Evolutionary conservation across 2,329 filamentous ascomycete species (phyloP).

Genomic region (Capronia coronata): DNA sequence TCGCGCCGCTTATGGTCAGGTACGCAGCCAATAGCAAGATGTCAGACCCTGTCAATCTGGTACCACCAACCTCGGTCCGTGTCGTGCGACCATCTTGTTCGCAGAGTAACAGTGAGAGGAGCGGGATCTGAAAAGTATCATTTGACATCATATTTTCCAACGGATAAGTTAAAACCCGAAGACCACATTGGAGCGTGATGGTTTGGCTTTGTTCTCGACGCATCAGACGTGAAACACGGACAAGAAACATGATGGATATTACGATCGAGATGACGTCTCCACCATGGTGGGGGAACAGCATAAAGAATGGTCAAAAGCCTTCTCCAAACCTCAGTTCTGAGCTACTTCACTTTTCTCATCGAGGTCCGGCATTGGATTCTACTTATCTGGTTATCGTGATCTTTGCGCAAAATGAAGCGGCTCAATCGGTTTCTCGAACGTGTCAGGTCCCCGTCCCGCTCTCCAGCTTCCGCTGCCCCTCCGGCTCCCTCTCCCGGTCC

Average conservation of each 20-base stretch:
- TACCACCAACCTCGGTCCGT: constrained; percentile 13
- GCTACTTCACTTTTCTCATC: background rate
- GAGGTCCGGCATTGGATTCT: background rate
- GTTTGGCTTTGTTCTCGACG: constrained; percentile 6
- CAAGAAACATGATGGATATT: constrained; percentile 1
- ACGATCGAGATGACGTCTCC: background rate
- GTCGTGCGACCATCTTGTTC: constrained; percentile 11
- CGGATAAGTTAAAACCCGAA: constrained; percentile 14
- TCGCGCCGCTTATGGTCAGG: constrained; percentile 7
- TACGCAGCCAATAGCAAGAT: constrained; percentile 11
- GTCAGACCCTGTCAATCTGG: constrained; percentile 3
- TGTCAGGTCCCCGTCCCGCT: background rate
- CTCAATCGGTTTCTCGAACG: background rate
- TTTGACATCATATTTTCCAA: background rate
- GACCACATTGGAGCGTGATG: constrained; percentile 12
- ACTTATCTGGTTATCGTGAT: background rate
- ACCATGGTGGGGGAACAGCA: background rate
- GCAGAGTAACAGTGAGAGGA: background rate
- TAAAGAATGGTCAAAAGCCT: background rate
- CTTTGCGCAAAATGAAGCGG: background rate
- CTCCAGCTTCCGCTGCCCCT: too few species aligned
- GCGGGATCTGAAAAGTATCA: constrained; percentile 2
- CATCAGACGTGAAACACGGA: constrained; percentile 1
- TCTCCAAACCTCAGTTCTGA: background rate
- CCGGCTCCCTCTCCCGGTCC: background rate